phyloP scores from a whole-genome alignment of 768 basidiomycete species.

The Russula foetens region DNA sequence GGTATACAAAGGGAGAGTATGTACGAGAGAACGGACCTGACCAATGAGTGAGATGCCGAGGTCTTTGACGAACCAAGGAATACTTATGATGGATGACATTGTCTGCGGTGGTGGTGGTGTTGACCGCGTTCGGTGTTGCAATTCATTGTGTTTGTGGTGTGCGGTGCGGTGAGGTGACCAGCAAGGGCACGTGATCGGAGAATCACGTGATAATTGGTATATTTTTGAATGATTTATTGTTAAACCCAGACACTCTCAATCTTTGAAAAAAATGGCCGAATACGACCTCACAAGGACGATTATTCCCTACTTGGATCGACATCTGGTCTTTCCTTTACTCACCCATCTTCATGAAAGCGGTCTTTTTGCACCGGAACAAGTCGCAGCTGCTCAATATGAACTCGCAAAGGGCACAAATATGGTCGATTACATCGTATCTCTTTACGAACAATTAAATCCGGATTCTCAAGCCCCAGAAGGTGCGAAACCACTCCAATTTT shows the following conservation, averaged over 20 bases:
- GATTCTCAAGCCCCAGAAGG: conserved; percentile 63
- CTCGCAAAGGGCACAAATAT: conserved; percentile 97
- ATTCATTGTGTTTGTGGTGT: no score
- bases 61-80: conserved; percentile 82
- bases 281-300: conserved; percentile 88
- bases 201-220: no score
- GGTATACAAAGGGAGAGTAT: conserved; percentile 5
- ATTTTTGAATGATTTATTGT: no score
- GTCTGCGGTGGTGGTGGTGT: neutral
- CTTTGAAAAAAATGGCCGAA: conserved; percentile 63
- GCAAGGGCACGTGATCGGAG: no score
- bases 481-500: conserved; percentile 27
- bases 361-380: conserved; percentile 69
- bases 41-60: conserved; percentile 78
- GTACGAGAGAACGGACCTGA: conserved; percentile 39
- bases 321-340: conserved; percentile 89
- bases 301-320: conserved; percentile 89
- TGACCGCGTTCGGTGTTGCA: no score
- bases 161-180: no score
- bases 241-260: no score
- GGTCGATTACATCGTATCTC: conserved; percentile 84
- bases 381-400: conserved; percentile 91
- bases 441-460: conserved; percentile 75
- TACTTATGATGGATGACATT: conserved; percentile 69
- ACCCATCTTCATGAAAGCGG: conserved; percentile 74